Evolutionary conservation across 495 filamentous ascomycete species (phyloP).

Genomic region (Neurospora sp.): DNA sequence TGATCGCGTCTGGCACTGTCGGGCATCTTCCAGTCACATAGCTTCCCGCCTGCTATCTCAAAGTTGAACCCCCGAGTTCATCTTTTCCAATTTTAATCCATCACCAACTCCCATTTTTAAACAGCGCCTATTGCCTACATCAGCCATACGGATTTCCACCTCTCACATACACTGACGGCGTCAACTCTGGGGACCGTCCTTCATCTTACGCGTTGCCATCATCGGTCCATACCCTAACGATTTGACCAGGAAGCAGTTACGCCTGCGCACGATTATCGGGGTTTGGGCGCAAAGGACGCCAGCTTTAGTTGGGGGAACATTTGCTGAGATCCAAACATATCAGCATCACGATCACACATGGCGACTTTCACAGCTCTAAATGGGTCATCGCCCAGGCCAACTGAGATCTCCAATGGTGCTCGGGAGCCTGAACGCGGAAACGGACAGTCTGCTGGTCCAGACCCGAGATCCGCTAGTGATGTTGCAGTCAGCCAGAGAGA

Average conservation of each 20-base stretch:
- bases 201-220: neutral
- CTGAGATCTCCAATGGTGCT: slow-evolving; percentile 22
- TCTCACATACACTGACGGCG: neutral
- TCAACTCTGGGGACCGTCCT: neutral
- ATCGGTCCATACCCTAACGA: neutral
- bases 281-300: neutral
- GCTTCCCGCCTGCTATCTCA: neutral
- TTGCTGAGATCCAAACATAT: neutral
- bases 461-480: slow-evolving; percentile 23
- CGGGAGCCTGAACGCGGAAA: slow-evolving; percentile 16
- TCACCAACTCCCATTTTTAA: slow-evolving; percentile 11
- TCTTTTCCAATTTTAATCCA: neutral
- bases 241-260: neutral
- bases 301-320: neutral
- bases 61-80: neutral
- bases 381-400: slow-evolving; percentile 32
- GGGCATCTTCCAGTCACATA: neutral
- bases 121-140: slow-evolving; percentile 8
- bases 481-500: slow-evolving; percentile 19
- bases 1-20: neutral
- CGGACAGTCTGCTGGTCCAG: slow-evolving; percentile 15
- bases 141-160: neutral
- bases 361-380: slow-evolving; percentile 39
- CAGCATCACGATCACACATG: slow-evolving; percentile 27
- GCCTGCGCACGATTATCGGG: neutral